Evolutionary conservation across 192 early-diverging fungal genomes (phyloP).

Genomic region (Mortierella alpina): DNA sequence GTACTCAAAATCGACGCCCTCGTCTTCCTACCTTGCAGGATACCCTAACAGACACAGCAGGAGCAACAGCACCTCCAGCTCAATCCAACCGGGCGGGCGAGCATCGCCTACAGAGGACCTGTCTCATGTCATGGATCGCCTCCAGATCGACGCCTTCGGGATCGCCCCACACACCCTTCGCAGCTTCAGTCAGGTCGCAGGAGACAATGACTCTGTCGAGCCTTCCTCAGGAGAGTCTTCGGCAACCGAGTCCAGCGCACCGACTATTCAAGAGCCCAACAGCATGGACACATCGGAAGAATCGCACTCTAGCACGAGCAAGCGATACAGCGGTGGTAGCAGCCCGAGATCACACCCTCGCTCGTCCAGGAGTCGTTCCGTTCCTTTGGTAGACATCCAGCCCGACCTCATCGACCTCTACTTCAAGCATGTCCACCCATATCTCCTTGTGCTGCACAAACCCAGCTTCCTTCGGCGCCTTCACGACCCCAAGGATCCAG

Average conservation of each 20-base stretch:
- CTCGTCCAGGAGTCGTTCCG: conserved; percentile 28
- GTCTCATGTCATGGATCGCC: conserved; percentile 41
- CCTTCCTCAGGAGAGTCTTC: conserved; percentile 35
- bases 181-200: conserved; percentile 41
- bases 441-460: conserved; percentile 63
- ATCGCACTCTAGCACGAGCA: not conserved
- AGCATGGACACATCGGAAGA: not conserved
- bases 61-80: conserved; percentile 32
- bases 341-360: conserved; percentile 14
- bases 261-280: not conserved
- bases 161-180: conserved; percentile 42
- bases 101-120: conserved; percentile 32
- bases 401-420: conserved; percentile 55
- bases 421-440: conserved; percentile 65
- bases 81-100: not conserved
- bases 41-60: conserved; percentile 14
- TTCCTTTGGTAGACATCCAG: conserved; percentile 31
- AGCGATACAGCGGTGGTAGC: conserved; percentile 10
- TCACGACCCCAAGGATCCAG: conserved; percentile 51
- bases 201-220: conserved; percentile 39
- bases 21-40: conserved; percentile 24
- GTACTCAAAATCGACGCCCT: conserved; percentile 25
- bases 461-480: conserved; percentile 59
- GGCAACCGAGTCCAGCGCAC: conserved; percentile 3
- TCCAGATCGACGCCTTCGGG: conserved; percentile 42